These are phyloP conservation scores for Isoetes engelmannii DNA, from an alignment of 83 land plant species.

Conservation along the genomic window DNA sequence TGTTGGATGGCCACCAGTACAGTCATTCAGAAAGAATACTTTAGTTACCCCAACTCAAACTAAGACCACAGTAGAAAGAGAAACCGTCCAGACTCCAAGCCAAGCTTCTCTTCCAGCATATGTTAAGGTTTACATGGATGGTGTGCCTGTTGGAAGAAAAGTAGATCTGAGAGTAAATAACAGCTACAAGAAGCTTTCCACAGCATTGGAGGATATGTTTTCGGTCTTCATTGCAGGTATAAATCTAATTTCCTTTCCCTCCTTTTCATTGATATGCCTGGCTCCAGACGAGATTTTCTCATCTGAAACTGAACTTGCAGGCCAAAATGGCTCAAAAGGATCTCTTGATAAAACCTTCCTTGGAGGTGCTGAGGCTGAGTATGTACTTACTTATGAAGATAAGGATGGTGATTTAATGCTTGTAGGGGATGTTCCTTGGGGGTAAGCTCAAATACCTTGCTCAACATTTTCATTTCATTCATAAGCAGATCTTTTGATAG, in stretches of 20 bases:
- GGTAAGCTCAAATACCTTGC: background rate
- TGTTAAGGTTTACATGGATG: constrained; percentile 4
- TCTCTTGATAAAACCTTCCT: too few relatives aligned
- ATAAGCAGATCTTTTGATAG: too few relatives aligned
- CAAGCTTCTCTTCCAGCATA: background rate
- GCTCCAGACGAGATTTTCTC: too few relatives aligned
- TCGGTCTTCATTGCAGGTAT: background rate
- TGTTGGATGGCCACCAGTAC: constrained; percentile 3
- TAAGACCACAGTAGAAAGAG: background rate
- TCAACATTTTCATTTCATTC: too few relatives aligned
- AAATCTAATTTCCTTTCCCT: background rate
- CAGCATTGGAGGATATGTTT: background rate
- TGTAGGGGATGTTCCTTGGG: constrained; percentile 50
- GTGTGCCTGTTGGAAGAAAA: background rate
- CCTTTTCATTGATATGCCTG: too few relatives aligned
- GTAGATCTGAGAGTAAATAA: background rate
- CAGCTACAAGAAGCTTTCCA: constrained; percentile 4
- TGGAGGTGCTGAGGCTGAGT: constrained; percentile 15
- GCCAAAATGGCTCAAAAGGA: too few relatives aligned
- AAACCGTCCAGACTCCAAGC: background rate
- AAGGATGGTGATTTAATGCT: constrained; percentile 52
- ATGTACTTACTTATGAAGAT: constrained; percentile 43
- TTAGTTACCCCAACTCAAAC: background rate
- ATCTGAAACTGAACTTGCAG: too few relatives aligned
- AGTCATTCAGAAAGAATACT: constrained; percentile 4